Evolutionary conservation across 1,139 yeast genomes (phyloP).

Genomic region (Magnusiomyces tetraspermus): DNA sequence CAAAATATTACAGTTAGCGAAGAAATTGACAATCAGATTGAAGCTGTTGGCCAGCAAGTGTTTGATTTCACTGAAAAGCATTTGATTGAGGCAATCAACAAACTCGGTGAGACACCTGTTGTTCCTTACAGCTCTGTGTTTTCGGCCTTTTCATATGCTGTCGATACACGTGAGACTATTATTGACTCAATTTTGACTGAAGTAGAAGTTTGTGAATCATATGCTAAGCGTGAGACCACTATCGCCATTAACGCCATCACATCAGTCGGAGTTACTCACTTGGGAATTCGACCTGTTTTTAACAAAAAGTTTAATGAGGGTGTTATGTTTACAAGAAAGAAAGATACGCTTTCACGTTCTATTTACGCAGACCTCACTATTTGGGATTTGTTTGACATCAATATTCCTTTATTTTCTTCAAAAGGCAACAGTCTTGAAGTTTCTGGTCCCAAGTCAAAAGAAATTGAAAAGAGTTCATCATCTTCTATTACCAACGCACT

Average conservation of each 20-base stretch:
- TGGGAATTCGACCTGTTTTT: conserved; percentile 43
- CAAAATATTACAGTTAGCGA: conserved; percentile 51
- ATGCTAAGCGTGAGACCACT: conserved; percentile 54
- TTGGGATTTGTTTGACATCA: conserved; percentile 59
- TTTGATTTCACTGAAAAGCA: conserved; percentile 52
- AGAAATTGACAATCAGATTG: conserved; percentile 53
- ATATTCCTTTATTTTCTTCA: conserved; percentile 19
- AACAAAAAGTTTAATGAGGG: conserved; percentile 66
- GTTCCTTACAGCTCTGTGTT: conserved; percentile 55
- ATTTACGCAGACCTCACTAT: conserved; percentile 52
- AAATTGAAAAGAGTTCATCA: conserved; percentile 17
- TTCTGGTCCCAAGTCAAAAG: conserved; percentile 31
- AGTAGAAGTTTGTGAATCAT: conserved; percentile 56
- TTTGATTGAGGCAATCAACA: conserved; percentile 45
- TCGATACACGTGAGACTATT: conserved; percentile 58
- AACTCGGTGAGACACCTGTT: conserved; percentile 50
- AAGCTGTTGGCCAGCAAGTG: conserved; percentile 46
- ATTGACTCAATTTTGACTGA: conserved; percentile 53
- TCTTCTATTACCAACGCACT: conserved; percentile 34
- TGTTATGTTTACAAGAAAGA: conserved; percentile 72
- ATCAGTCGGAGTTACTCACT: conserved; percentile 39
- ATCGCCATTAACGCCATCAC: conserved; percentile 54
- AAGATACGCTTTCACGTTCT: conserved; percentile 53
- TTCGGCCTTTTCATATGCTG: conserved; percentile 62
- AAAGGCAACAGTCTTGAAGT: background rate